These are phyloP conservation scores for Flaveria brownii DNA, from an alignment of 129 eudicot species.

Conservation along the genomic window DNA sequence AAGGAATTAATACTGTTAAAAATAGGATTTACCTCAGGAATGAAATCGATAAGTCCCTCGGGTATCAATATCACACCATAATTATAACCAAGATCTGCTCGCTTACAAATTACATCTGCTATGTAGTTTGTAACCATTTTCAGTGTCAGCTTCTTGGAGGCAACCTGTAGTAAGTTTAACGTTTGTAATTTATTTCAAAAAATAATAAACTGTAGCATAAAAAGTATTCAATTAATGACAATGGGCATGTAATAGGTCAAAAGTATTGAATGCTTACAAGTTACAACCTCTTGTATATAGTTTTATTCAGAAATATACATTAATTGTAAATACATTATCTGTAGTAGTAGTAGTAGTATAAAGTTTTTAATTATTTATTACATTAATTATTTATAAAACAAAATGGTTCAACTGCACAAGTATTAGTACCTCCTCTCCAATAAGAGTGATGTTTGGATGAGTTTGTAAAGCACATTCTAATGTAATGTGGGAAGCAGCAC, in stretches of 20 bases:
- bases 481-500: conserved; percentile 99
- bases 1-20: neutral
- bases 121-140: conserved; percentile 89
- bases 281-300: neutral
- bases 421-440: conserved; percentile 89
- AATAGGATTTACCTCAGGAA: conserved; percentile 72
- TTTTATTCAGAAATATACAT: neutral
- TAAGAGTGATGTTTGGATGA: conserved; percentile 95
- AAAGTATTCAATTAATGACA: neutral
- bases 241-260: neutral
- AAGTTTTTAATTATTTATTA: no score
- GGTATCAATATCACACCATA: conserved; percentile 97
- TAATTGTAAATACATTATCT: no score
- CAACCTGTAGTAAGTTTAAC: conserved; percentile 57
- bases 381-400: neutral
- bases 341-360: no score
- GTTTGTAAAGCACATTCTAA: conserved; percentile 99
- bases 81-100: conserved; percentile 83
- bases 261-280: neutral
- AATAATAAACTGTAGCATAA: neutral
- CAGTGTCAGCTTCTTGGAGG: conserved; percentile 72
- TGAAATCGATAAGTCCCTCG: conserved; percentile 95
- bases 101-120: conserved; percentile 85
- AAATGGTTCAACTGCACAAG: neutral
- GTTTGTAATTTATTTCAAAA: neutral